Base-by-base conservation (phyloP, 192 early-diverging fungal genomes). In the Mortierella claussenii region DNA sequence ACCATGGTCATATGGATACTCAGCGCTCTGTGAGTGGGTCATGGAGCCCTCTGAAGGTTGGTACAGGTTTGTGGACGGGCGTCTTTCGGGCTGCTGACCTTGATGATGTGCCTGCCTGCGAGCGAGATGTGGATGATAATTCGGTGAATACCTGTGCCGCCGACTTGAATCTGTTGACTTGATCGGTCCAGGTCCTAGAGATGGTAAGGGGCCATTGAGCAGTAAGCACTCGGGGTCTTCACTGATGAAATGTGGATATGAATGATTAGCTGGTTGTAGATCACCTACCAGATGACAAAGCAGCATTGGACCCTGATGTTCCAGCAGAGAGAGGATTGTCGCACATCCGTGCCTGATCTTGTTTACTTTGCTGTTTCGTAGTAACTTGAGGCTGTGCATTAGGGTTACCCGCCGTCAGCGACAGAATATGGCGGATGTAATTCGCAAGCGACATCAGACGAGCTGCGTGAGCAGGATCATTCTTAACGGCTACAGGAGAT, bases 341-440 rank as follows among this genome's bases (percentile, higher is more conserved):
- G n/a, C n/a, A n/a, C n/a, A n/a, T n/a, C n/a, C n/a, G n/a, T n/a
- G 30, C 17, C 15, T 64, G 61, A 12, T 58, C 65, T 68, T 34
- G 48, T 36, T 34, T 52, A 46, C 17, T 51, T 23, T 47, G 57
- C 8, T 54, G 49, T 2, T 2, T 56, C 23, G 54, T 23, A 8
- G 17, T 20, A 30, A 26, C 33, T 26, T 27, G 47, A 44, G 59
- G 40, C 28, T 63, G 60, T 18, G 43, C 24, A 50, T 30, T 53
- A 7, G 73, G 51, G 24, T 26, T 55, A 23, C 46, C 65, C 6
- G 58, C 57, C 2, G 73, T 67, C 0, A 76, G 56, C 1, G 73
- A 76, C 3, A 76, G 32, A 34, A 76, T 55, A 30, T 76, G 73
- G 21, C 73, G 63, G 47, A 76, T 62, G 36, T 76, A 76, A 30